Evolutionary conservation across 192 early-diverging fungal genomes (phyloP), one percentile per base, ranked within the genome.

Genomic region (Endogone sp.): DNA sequence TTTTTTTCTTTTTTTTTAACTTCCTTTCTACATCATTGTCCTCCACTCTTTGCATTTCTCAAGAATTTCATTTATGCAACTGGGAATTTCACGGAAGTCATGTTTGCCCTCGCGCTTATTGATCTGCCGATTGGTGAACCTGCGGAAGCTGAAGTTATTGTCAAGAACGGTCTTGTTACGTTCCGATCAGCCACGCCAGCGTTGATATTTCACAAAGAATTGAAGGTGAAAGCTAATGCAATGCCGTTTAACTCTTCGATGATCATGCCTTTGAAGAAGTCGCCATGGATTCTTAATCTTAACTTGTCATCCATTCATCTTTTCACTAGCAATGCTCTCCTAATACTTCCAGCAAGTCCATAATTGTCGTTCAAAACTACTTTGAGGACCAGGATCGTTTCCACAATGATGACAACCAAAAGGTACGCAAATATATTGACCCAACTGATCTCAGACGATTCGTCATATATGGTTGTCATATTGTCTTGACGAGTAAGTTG

Each of bases 11-110:
- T 49, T 16, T 11, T 16, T 49, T 1, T 49, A 16, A 16, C 9
- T 49, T 49, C 56, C 27, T 27, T 64, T 59, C 11, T 31, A 63
- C 37, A n/a, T n/a, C n/a, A n/a, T n/a, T n/a, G n/a, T 25, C 22
- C 57, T 24, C 9, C 30, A 49, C 26, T 63, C 30, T 65, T 67
- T 9, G 16, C 32, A 2, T n/a, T 13, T 29, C 57, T 56, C 0
- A 63, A 84, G 73, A 80, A 80, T 67, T 78, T 84, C 64, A 70
- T 82, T 2, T 59, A 70, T 26, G 72, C 79, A n/a, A 64, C 72
- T 4, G 23, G 22, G 2, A 57, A 67, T 13, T 73, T 78, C 26
- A 79, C 83, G 0, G 66, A 71, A 55, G 65, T 68, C 0, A 72
- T 82, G 56, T 69, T 75, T 32, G 81, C 75, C 13, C 32, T 84